Evolutionary conservation across 495 filamentous ascomycete genomes (phyloP).

Genomic region (Amphirosellinia nigrospora): DNA sequence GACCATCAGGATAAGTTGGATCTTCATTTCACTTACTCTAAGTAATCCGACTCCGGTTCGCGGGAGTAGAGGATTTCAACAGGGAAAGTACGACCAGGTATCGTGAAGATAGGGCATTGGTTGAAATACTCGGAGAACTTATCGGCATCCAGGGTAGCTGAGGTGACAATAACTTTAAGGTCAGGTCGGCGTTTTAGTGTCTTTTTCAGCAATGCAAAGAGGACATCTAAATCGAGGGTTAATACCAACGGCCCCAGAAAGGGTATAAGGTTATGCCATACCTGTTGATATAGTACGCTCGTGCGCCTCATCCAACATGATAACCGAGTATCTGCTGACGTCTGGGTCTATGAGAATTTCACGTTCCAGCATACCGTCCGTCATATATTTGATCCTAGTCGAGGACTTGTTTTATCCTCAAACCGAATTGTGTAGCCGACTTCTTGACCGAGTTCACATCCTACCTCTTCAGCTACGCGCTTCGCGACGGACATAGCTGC

Average conservation of each 20-base stretch:
- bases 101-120: conserved; percentile 92
- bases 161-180: conserved; percentile 93
- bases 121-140: conserved; percentile 98
- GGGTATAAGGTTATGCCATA: not conserved
- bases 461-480: conserved; percentile 95
- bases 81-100: conserved; percentile 92
- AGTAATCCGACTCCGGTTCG: conserved; percentile 94
- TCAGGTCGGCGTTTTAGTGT: conserved; percentile 85
- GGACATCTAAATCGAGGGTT: conserved; percentile 65
- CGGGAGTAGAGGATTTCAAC: conserved; percentile 94
- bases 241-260: not conserved
- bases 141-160: conserved; percentile 93
- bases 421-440: conserved; percentile 99
- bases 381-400: conserved; percentile 99
- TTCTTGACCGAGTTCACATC: conserved; percentile 86
- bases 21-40: conserved; percentile 59
- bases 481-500: conserved; percentile 97
- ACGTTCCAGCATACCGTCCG: conserved; percentile 95
- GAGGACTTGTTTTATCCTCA: conserved; percentile 88
- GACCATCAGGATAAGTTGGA: not conserved
- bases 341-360: conserved; percentile 92
- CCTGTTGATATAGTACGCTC: conserved; percentile 90
- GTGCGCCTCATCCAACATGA: conserved; percentile 99
- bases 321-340: conserved; percentile 86
- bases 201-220: conserved; percentile 95